These are phyloP conservation scores for Malus orientalis DNA, from an alignment of 306 rosid species.

Conservation along the genomic window DNA sequence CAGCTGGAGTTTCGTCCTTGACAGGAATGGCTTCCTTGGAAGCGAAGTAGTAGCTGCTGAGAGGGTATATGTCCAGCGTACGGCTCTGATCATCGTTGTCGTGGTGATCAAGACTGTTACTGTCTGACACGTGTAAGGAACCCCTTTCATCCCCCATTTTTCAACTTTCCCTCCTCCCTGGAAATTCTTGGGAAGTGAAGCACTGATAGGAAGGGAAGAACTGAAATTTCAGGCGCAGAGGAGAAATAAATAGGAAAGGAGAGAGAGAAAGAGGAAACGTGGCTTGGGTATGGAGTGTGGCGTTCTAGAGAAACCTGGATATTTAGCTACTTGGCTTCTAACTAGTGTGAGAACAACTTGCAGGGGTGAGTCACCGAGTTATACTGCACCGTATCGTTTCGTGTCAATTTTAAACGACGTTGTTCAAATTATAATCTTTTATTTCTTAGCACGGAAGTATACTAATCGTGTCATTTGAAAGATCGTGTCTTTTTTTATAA, in stretches of 20 bases:
- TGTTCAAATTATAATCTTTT: no score
- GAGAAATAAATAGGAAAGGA: background rate
- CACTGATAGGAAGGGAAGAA: background rate
- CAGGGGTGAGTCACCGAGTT: no score
- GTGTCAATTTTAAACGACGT: no score
- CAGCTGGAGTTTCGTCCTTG: slow-evolving; percentile 40
- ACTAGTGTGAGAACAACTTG: background rate
- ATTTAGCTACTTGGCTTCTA: background rate
- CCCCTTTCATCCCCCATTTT: slow-evolving; percentile 41
- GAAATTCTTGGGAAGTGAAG: background rate
- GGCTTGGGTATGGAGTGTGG: background rate
- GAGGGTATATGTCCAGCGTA: slow-evolving; percentile 51
- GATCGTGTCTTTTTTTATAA: no score
- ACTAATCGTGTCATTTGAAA: no score
- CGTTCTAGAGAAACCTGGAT: slow-evolving; percentile 19
- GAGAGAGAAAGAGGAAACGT: background rate
- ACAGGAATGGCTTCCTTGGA: slow-evolving; percentile 47
- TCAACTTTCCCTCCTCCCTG: background rate
- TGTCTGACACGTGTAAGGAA: slow-evolving; percentile 1
- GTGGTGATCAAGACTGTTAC: slow-evolving; percentile 6
- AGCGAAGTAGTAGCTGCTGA: slow-evolving; percentile 65
- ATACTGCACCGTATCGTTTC: no score
- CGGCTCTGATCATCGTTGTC: background rate
- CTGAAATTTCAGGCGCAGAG: background rate
- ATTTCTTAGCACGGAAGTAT: no score